These are phyloP conservation scores for Penicillium herquei DNA, from an alignment of 495 filamentous ascomycete species.

Conservation along the genomic window DNA sequence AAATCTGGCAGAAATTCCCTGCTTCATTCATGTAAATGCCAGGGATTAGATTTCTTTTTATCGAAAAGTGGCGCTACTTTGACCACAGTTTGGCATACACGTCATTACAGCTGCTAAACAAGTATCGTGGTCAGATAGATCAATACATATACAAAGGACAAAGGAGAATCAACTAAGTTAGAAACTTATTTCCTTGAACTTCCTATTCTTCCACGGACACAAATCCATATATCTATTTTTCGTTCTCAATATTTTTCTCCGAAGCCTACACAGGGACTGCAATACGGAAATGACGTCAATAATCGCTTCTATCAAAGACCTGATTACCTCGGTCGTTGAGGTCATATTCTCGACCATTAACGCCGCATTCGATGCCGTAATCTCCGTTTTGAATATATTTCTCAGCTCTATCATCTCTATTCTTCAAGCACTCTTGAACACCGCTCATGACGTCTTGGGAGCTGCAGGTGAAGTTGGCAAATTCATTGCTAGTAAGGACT, in stretches of 20 bases:
- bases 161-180: neutral
- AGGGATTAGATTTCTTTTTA: no score
- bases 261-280: neutral
- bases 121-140: neutral
- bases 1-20: no score
- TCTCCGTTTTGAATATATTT: neutral
- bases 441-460: neutral
- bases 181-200: neutral
- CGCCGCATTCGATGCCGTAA: neutral
- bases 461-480: constrained; percentile 3
- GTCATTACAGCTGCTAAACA: constrained; percentile 5
- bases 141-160: neutral
- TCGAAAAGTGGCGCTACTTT: neutral
- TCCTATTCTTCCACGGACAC: neutral
- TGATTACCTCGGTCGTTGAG: constrained; percentile 1
- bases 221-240: neutral
- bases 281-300: constrained; percentile 3
- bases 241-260: neutral
- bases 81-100: neutral
- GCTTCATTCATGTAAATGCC: no score
- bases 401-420: neutral
- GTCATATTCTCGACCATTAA: constrained; percentile 5
- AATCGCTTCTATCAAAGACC: constrained; percentile 1
- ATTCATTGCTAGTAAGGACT: constrained; percentile 4
- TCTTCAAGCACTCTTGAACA: neutral